These are phyloP conservation scores for Raffaelea arxii DNA, from an alignment of 2,329 filamentous ascomycete species.

Conservation along the genomic window DNA sequence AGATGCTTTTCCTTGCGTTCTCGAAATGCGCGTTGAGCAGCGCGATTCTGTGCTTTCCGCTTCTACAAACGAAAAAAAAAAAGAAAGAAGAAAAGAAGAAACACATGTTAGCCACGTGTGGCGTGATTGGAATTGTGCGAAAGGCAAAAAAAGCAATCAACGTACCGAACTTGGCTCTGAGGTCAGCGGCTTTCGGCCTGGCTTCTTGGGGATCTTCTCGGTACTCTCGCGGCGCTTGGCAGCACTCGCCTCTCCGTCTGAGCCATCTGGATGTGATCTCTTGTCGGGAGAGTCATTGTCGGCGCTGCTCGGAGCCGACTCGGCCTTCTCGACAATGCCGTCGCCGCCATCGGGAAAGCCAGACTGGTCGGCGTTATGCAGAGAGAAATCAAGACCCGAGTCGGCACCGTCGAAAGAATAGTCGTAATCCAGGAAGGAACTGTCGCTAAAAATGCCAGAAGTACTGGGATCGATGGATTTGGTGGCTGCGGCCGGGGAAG, in stretches of 20 bases:
- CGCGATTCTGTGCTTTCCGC: constrained; percentile 90
- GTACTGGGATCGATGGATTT: constrained; percentile 32
- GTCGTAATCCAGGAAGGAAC: constrained; percentile 75
- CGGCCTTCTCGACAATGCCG: neutral
- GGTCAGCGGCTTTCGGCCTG: constrained; percentile 88
- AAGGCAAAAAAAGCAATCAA: constrained; percentile 15
- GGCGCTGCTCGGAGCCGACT: constrained; percentile 41
- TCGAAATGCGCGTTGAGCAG: constrained; percentile 84
- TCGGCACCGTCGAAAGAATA: constrained; percentile 62
- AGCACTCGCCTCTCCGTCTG: constrained; percentile 48
- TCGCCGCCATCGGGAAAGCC: constrained; percentile 49
- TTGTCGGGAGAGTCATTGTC: constrained; percentile 58
- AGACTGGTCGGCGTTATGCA: constrained; percentile 40
- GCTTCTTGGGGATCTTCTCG: constrained; percentile 87
- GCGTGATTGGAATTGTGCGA: too few relatives aligned
- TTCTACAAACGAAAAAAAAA: constrained; percentile 47
- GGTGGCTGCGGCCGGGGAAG: constrained; percentile 35
- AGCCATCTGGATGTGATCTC: constrained; percentile 61
- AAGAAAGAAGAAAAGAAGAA: constrained; percentile 16
- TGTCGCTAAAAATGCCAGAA: constrained; percentile 55
- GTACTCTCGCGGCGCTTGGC: constrained; percentile 71
- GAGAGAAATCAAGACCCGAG: constrained; percentile 66
- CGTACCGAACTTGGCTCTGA: constrained; percentile 93
- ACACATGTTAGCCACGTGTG: too few relatives aligned
- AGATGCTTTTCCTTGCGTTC: constrained; percentile 91